Conservation (phyloP, 2,329 filamentous ascomycete species). For the Ascochyta clinopodiicola region DNA sequence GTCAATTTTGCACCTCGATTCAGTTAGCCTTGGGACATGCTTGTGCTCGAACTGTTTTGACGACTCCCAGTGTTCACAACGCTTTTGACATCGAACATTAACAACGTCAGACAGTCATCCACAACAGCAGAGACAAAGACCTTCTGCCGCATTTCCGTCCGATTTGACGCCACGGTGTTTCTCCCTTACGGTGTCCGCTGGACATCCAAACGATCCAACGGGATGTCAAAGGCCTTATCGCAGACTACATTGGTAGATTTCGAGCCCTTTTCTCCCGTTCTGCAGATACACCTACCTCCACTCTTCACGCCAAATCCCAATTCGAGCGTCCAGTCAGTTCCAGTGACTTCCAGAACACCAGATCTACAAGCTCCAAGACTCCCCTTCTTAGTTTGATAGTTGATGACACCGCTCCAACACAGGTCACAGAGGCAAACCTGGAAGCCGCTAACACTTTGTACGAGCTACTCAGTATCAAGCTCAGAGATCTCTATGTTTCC, state of each 20-base stretch:
- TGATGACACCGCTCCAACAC: background rate
- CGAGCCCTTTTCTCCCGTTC: background rate
- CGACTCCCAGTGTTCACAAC: background rate
- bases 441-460: constrained; percentile 12
- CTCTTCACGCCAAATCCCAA: background rate
- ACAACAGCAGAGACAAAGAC: background rate
- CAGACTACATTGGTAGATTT: constrained; percentile 3
- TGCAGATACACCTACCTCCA: background rate
- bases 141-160: background rate
- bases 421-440: background rate
- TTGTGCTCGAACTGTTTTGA: background rate
- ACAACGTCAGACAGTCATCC: background rate
- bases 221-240: constrained; percentile 24
- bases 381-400: background rate
- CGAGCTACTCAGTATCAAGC: constrained; percentile 15
- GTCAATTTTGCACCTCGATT: background rate
- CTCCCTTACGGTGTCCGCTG: constrained; percentile 14
- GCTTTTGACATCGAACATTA: background rate
- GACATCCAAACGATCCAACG: constrained; percentile 26
- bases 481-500: constrained; percentile 14
- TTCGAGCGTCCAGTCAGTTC: background rate
- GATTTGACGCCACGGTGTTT: background rate
- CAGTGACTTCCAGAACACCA: background rate
- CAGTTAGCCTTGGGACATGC: background rate
- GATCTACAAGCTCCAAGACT: background rate